Percentiles rank a stretch among this genome's conserved stretches.
These are phyloP conservation scores for Backusella parvicylindrica DNA, from an alignment of 192 early-diverging fungal species.

Conservation along the genomic window DNA sequence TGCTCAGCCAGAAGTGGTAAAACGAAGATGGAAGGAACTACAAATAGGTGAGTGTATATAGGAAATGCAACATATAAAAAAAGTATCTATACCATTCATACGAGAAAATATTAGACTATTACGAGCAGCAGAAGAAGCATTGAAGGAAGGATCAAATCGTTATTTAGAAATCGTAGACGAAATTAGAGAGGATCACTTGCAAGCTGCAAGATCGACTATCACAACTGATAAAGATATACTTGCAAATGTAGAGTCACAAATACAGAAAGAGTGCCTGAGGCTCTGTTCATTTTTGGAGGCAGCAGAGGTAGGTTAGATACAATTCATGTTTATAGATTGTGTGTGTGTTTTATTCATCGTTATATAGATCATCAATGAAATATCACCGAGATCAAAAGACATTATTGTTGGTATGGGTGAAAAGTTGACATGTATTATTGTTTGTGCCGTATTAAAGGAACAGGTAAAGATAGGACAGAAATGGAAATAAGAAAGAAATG, in stretches of 20 bases:
- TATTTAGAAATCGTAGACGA: slow-evolving; percentile 73
- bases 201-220: slow-evolving; percentile 53
- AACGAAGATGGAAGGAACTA: slow-evolving; percentile 82
- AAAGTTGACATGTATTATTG: slow-evolving; percentile 88
- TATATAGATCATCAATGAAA: slow-evolving; percentile 85
- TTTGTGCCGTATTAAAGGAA: slow-evolving; percentile 78
- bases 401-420: slow-evolving; percentile 94
- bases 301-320: slow-evolving; percentile 52
- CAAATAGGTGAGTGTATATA: slow-evolving; percentile 50
- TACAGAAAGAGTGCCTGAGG: slow-evolving; percentile 66
- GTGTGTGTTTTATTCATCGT: not conserved
- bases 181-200: slow-evolving; percentile 71
- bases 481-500: not conserved
- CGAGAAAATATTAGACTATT: slow-evolving; percentile 34
- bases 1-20: slow-evolving; percentile 85
- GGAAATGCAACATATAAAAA: not conserved
- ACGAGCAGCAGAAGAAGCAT: slow-evolving; percentile 31
- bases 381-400: slow-evolving; percentile 94
- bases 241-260: slow-evolving; percentile 41
- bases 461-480: slow-evolving; percentile 23
- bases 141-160: slow-evolving; percentile 26
- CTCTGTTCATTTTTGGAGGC: slow-evolving; percentile 81
- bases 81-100: not conserved
- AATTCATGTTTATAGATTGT: not conserved
- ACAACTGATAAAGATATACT: slow-evolving; percentile 32